phyloP scores from a whole-genome alignment of 139 green algal genomes.

The Micractinium conductrix region DNA sequence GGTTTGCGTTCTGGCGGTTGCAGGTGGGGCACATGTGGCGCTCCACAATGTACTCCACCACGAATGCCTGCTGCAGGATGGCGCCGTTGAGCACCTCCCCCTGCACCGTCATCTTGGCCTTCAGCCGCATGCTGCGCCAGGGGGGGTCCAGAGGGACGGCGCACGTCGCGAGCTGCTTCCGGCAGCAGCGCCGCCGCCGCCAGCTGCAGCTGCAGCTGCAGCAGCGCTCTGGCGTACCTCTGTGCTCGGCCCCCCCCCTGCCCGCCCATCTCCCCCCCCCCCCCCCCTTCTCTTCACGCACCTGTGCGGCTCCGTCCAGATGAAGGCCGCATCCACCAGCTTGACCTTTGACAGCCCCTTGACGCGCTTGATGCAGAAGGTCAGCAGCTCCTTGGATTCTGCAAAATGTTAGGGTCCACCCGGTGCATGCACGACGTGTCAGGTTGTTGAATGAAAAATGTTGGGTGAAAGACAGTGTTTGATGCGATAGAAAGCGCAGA shows the following conservation, averaged over 20 bases:
- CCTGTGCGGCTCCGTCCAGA: conserved; percentile 99
- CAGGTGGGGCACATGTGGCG: conserved; percentile 97
- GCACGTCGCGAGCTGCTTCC: not conserved
- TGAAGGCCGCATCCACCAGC: conserved; percentile 98
- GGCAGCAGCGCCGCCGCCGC: too few relatives aligned
- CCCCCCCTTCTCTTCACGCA: not conserved
- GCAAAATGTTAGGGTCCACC: too few relatives aligned
- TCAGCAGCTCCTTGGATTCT: conserved; percentile 97
- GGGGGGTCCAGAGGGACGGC: too few relatives aligned
- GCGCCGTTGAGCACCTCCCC: conserved; percentile 95
- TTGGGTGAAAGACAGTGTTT: too few relatives aligned
- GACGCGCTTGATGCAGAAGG: conserved; percentile 95
- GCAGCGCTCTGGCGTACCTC: too few relatives aligned
- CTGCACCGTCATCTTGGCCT: conserved; percentile 95
- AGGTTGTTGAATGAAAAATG: too few relatives aligned
- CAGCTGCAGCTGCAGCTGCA: too few relatives aligned
- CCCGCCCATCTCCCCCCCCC: too few relatives aligned
- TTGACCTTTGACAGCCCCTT: conserved; percentile 92
- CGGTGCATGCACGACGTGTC: too few relatives aligned
- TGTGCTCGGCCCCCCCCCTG: too few relatives aligned
- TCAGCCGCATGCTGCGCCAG: conserved; percentile 88
- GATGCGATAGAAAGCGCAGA: too few relatives aligned
- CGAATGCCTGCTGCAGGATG: conserved; percentile 97
- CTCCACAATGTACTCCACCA: conserved; percentile 95
- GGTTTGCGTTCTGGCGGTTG: conserved; percentile 88